Evolutionary conservation across 2,329 filamentous ascomycete genomes (phyloP).

Genomic region (Pleochaeta shiraiana): DNA sequence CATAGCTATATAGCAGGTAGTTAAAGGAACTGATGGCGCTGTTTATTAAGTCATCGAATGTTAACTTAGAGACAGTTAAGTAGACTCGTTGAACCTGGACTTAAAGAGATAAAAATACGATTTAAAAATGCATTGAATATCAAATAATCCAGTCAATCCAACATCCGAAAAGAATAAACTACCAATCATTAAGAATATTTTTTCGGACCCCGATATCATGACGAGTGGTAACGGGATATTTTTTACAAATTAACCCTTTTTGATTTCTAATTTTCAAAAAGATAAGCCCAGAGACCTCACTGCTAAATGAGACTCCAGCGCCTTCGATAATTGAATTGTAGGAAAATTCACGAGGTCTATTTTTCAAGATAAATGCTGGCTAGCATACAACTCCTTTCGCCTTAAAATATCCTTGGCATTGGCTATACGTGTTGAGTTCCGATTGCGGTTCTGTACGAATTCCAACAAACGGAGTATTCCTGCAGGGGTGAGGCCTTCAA

Average conservation of each 20-base stretch:
- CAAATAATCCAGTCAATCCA: too few species aligned
- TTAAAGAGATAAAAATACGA: too few species aligned
- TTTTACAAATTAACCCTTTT: too few species aligned
- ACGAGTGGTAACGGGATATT: too few species aligned
- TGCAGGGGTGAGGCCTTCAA: slow-evolving; percentile 55
- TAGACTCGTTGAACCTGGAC: too few species aligned
- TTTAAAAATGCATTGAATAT: too few species aligned
- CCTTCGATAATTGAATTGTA: background rate
- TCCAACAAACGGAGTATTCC: slow-evolving; percentile 38
- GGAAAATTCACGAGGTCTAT: background rate
- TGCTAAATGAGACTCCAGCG: background rate
- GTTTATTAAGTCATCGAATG: too few species aligned
- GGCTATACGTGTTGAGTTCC: slow-evolving; percentile 8
- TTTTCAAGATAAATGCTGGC: background rate
- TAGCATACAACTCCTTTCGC: background rate
- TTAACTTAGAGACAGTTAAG: too few species aligned
- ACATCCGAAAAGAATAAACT: too few species aligned
- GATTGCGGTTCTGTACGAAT: slow-evolving; percentile 25
- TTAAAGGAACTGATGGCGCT: too few species aligned
- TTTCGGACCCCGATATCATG: background rate
- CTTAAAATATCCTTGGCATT: slow-evolving; percentile 9
- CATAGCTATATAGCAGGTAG: too few species aligned
- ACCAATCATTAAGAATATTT: too few species aligned
- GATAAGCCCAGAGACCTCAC: background rate
- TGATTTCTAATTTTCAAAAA: background rate